Conservation (phyloP, 768 basidiomycete genomes). For the Pleurotus ostreatus region DNA sequence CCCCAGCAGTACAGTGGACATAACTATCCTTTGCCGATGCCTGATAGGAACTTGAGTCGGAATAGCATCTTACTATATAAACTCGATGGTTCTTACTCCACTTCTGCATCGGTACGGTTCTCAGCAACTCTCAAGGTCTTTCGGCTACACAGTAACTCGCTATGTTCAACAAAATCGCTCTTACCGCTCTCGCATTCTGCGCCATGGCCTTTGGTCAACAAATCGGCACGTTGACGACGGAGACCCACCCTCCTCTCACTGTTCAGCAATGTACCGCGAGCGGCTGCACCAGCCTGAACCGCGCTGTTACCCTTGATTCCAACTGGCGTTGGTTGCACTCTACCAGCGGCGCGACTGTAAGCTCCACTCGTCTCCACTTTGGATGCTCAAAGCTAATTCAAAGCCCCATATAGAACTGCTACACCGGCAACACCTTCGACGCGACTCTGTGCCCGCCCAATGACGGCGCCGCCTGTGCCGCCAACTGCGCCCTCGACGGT, state of each 20-base stretch:
- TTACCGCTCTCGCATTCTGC: constrained; percentile 28
- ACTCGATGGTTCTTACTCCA: no score
- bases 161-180: constrained; percentile 32
- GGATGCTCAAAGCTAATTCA: neutral
- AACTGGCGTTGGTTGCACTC: constrained; percentile 53
- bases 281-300: constrained; percentile 32
- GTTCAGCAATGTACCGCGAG: constrained; percentile 39
- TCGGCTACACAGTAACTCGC: neutral
- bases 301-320: constrained; percentile 41
- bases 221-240: constrained; percentile 42
- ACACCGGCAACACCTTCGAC: constrained; percentile 57
- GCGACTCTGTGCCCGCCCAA: constrained; percentile 38
- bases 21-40: neutral
- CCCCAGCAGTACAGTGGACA: neutral
- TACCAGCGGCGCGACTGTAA: constrained; percentile 17
- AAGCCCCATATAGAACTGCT: constrained; percentile 32
- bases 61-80: neutral
- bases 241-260: constrained; percentile 44
- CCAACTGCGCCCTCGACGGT: constrained; percentile 39
- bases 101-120: neutral
- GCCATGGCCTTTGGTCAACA: constrained; percentile 40
- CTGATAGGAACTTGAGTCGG: no score
- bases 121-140: neutral
- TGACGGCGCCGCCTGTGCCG: constrained; percentile 41
- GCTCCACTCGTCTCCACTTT: neutral